Conservation (phyloP, 257 asterid species). For the Plectranthus barbatus region DNA sequence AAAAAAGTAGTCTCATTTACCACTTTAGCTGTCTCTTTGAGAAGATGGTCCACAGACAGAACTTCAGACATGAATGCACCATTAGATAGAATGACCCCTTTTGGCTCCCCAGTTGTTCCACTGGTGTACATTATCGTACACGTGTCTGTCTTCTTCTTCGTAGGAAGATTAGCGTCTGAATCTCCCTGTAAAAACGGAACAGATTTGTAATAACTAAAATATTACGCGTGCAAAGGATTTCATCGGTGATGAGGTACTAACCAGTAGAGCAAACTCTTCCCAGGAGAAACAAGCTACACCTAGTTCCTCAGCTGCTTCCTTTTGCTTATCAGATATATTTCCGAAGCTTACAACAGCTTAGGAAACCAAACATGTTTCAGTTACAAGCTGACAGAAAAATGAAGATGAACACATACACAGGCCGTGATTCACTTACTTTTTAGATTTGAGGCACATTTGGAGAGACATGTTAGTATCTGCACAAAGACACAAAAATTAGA, state of each 20-base stretch:
- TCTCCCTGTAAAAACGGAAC: conserved; percentile 38
- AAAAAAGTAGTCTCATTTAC: conserved; percentile 18
- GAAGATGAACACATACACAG: not conserved
- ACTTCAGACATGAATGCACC: conserved; percentile 81
- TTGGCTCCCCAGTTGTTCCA: conserved; percentile 97
- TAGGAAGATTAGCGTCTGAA: conserved; percentile 47
- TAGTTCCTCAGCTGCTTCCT: conserved; percentile 55
- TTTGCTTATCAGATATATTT: conserved; percentile 44
- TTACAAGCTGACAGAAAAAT: not conserved
- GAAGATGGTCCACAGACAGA: conserved; percentile 63
- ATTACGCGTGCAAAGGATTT: not conserved
- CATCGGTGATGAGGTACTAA: conserved; percentile 19
- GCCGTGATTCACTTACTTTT: conserved; percentile 63
- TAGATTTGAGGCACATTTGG: conserved; percentile 50
- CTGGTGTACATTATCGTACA: conserved; percentile 96
- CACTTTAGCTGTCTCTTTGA: conserved; percentile 53
- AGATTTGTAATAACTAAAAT: not conserved
- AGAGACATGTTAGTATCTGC: conserved; percentile 76
- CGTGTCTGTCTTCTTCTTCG: conserved; percentile 42
- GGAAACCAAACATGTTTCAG: conserved; percentile 18
- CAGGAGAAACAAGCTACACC: conserved; percentile 79
- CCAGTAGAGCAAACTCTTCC: conserved; percentile 66
- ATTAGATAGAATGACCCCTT: conserved; percentile 71
- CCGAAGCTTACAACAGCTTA: conserved; percentile 85
- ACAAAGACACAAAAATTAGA: conserved; percentile 11